A percentile compares a stretch with the other conserved stretches of the same genome.
These are phyloP conservation scores for Cryptosporidium sp. DNA, from an alignment of 169 alveolate species.

Conservation along the genomic window DNA sequence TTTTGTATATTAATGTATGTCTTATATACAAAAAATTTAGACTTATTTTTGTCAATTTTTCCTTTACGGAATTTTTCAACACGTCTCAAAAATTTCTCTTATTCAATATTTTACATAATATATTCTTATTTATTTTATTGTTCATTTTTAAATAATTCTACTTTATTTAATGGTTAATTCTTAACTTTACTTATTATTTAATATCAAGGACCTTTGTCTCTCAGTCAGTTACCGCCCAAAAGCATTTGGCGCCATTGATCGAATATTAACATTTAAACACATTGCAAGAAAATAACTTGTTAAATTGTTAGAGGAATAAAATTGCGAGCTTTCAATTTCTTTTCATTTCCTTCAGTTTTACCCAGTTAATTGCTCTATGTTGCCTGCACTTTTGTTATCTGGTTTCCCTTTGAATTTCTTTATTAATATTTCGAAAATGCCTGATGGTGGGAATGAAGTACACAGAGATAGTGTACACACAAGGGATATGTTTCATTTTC, in stretches of 20 bases:
- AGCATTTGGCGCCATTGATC: neutral
- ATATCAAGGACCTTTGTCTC: slow-evolving; percentile 2
- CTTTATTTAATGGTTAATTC: neutral
- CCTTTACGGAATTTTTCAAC: neutral
- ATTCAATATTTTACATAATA: neutral
- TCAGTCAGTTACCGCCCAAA: neutral
- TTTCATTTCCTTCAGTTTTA: neutral
- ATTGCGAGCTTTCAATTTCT: too few relatives aligned
- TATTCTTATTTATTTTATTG: neutral
- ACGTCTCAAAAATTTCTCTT: slow-evolving; percentile 10
- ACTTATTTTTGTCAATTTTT: neutral
- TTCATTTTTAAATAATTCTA: neutral
- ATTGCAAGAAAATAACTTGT: too few relatives aligned
- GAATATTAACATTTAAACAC: neutral
- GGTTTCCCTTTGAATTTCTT: too few relatives aligned
- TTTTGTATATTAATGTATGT: slow-evolving; percentile 3
- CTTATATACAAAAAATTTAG: slow-evolving; percentile 14
- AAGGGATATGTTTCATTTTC: neutral
- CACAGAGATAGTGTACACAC: neutral
- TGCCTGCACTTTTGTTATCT: neutral
- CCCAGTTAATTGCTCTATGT: too few relatives aligned
- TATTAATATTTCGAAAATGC: too few relatives aligned
- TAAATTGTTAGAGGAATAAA: neutral
- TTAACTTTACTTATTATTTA: neutral
- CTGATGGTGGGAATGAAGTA: too few relatives aligned